Percentiles rank a stretch among this genome's conserved stretches.
Evolutionary conservation across 495 filamentous ascomycete species (phyloP).

Genomic region (Parmelia sp.): DNA sequence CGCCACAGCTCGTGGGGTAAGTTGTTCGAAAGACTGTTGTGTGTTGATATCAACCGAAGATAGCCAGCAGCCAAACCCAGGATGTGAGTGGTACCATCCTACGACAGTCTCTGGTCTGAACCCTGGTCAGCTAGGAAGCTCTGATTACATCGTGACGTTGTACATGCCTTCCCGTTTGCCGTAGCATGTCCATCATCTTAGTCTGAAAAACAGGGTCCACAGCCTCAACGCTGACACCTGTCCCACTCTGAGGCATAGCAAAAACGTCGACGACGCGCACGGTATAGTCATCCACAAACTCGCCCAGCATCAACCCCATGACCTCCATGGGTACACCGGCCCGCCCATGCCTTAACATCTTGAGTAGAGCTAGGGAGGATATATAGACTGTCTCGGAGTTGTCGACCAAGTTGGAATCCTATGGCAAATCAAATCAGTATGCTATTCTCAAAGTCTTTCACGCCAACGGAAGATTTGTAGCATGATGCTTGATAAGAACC

Average conservation of each 20-base stretch:
- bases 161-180: slow-evolving; percentile 67
- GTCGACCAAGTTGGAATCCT: slow-evolving; percentile 91
- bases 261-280: slow-evolving; percentile 97
- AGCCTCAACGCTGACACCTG: slow-evolving; percentile 95
- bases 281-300: slow-evolving; percentile 98
- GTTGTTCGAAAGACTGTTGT: slow-evolving; percentile 97
- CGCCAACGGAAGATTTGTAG: not conserved
- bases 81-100: slow-evolving; percentile 99
- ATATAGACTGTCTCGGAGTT: slow-evolving; percentile 99
- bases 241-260: slow-evolving; percentile 99
- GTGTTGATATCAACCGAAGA: slow-evolving; percentile 99
- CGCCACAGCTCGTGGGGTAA: slow-evolving; percentile 90
- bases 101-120: slow-evolving; percentile 89
- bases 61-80: slow-evolving; percentile 97
- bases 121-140: slow-evolving; percentile 1
- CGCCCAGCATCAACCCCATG: slow-evolving; percentile 98
- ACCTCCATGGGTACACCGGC: slow-evolving; percentile 99
- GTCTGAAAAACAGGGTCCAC: slow-evolving; percentile 98
- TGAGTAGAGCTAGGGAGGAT: slow-evolving; percentile 90
- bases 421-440: slow-evolving; percentile 6
- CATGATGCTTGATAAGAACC: not conserved
- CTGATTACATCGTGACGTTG: not conserved
- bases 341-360: slow-evolving; percentile 96
- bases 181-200: slow-evolving; percentile 99
- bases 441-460: not conserved